Evolutionary conservation across 768 basidiomycete genomes (phyloP), one percentile per base, ranked within the genome.

Genomic region (Bullera alba): DNA sequence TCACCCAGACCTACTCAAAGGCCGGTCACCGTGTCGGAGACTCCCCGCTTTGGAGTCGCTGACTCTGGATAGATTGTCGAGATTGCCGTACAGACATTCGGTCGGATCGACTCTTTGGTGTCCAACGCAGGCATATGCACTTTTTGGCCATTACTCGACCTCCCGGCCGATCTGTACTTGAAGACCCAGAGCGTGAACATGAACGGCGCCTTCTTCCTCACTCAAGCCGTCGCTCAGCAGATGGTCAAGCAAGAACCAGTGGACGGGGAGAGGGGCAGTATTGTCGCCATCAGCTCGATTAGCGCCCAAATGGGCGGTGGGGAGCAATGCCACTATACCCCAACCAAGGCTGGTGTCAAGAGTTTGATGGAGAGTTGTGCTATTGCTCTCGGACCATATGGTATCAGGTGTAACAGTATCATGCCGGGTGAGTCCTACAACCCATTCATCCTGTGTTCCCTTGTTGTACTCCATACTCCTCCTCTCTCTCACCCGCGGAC

Each of bases 321-420:
- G 56, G 74, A 80, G 49, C 85, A 86, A 73, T 80, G 79, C 79
- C 84, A 86, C 63, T 87, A 86, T 60, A 85, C 83, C 2, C 84
- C 85, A 4, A 86, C 86, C 4, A 86, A 87, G 64, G 86, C 86
- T 2, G 84, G 83, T 1, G 80, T 87, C 45, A 78, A 84, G 37
- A 83, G 81, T 25, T 71, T 87, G 56, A 87, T 86, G 85, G 83
- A 86, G 70, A 83, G 81, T 54, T 83, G 82, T 59, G 84, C 85
- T 3, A 80, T 85, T 36, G 84, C 85, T 3, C 75, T 86, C 22
- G 84, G 84, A n/a, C 82, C 83, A 54, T 80, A 84, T 68, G 79
- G 80, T 42, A 87, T 87, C 56, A 78, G 85, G 30, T 84, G 73
- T 57, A 73, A 73, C 50, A 63, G 64, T 2, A 62, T 75, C 26